Base-by-base conservation (phyloP, 768 basidiomycete genomes). In the Lactarius trivialis region DNA sequence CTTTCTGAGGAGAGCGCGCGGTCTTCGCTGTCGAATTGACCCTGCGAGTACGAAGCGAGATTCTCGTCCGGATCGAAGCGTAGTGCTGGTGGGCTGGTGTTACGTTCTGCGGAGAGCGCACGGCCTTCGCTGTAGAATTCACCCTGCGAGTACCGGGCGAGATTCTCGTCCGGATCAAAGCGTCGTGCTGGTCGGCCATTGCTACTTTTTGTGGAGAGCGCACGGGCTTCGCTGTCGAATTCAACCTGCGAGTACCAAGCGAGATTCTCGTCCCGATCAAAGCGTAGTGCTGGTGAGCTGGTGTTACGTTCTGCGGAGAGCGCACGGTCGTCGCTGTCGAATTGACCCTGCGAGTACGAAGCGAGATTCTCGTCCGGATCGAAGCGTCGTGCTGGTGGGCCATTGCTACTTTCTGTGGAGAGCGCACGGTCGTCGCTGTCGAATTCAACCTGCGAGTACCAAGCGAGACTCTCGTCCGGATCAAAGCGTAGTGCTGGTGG, bases 211-310 rank as follows among this genome's bases (percentile, higher is more conserved):
- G 50, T 64, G 19, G 71, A 69, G 34, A 82, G 72, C 2, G 60
- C 70, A n/a, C 49, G 48, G 59, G 80, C 72, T 69, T 83, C 82
- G 6, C 68, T 70, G 41, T 81, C 77, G 32, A 72, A 79, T 32
- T 72, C 64, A 2, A 64, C 60, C 65, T 81, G 81, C 53, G 73
- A 66, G 41, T 69, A 55, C n/a, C 61, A n/a, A n/a, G n/a, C n/a
- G n/a, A n/a, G n/a, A n/a, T n/a, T n/a, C n/a, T 68, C 58, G 28
- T 66, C 67, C 36, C 43, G 21, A 68, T 60, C 49, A 72, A 64
- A 24, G 52, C 15, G 54, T 12, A 24, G 59, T 3, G 48, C 34
- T 7, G 49, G 55, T 17, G 33, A 34, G 15, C 21, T 7, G n/a
- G n/a, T n/a, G n/a, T n/a, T n/a, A n/a, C n/a, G n/a, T n/a, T n/a